Base-by-base conservation (phyloP, 2,329 filamentous ascomycete genomes). In the Pseudogymnoascus verrucosus region DNA sequence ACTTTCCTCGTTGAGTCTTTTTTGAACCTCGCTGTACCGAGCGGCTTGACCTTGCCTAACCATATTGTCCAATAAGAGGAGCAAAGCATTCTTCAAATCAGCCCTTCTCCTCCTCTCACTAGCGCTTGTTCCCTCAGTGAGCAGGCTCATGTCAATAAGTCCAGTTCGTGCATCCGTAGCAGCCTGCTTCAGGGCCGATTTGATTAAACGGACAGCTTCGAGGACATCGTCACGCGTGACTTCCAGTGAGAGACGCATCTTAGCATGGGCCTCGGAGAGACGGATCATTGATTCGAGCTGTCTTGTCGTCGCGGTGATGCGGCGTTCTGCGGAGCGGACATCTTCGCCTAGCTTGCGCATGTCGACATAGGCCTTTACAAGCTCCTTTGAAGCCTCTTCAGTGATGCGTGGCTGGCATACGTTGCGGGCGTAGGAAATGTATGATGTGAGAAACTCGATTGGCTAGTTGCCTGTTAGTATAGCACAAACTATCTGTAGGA, bases 261-360 rank as follows among this genome's bases (percentile, higher is more conserved):
- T 97, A 60, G 95, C 96, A 76, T 99, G 96, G 0, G 93, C 95
- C 79, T 99, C 95, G 1, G 93, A 80, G 2, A 99, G 88, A 66
- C 95, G 93, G 73, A 99, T 98, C 96, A 99, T 99, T 54, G 89
- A 95, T 78, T 99, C 96, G 5, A 99, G 83, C 77, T 99, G 95
- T 73, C 95, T 86, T 0, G 96, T 99, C 2, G 95, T 99, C 42
- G 95, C 95, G 0, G 95, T 99, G 78, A 99, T 99, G 69, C 95
- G 91, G 76, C 96, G 93, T 76, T 99, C 96, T 2, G 90, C 85
- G 2, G 92, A 84, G 60, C 93, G 91, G 37, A 93, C 88, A 70
- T 93, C 89, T 69, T 92, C 89, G 57, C 95, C 95, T 0, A 99
- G 86, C 72, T 93, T 91, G 68, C 95, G 92, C 91, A 99, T 97